Evolutionary conservation across 139 green algal species (phyloP).

Genomic region (Closterium sp.): DNA sequence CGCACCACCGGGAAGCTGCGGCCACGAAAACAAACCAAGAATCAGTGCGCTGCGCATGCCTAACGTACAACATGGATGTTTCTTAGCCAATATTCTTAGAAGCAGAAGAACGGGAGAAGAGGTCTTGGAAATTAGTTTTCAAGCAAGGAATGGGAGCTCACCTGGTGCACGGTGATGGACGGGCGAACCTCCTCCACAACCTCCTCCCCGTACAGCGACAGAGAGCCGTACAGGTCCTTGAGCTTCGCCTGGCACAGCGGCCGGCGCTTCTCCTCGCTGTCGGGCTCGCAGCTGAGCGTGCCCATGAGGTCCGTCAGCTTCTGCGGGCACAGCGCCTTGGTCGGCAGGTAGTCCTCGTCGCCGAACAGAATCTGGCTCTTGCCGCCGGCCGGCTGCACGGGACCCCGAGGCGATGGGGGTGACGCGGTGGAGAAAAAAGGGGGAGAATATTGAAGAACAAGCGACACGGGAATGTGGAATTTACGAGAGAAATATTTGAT

Average conservation of each 20-base stretch:
- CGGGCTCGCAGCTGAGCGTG: not conserved
- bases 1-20: not conserved
- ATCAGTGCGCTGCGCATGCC: not conserved
- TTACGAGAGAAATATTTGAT: too few relatives aligned
- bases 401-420: not conserved
- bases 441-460: not conserved
- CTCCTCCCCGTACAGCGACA: not conserved
- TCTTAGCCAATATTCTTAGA: not conserved
- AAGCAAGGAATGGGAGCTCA: not conserved
- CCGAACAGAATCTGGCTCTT: not conserved
- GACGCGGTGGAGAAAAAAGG: not conserved
- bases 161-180: not conserved
- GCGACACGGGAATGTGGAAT: too few relatives aligned
- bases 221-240: not conserved
- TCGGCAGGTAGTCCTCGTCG: not conserved
- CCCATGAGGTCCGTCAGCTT: not conserved
- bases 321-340: not conserved
- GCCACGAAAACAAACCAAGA: not conserved
- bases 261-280: not conserved
- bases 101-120: not conserved
- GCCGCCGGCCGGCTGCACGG: not conserved
- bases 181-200: not conserved
- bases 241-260: not conserved
- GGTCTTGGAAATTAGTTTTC: not conserved
- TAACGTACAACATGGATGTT: not conserved